Percentiles rank a stretch among this genome's conserved stretches.
These are phyloP conservation scores for Aspergillus calidoustus DNA, from an alignment of 2,329 filamentous ascomycete genomes.

Conservation along the genomic window DNA sequence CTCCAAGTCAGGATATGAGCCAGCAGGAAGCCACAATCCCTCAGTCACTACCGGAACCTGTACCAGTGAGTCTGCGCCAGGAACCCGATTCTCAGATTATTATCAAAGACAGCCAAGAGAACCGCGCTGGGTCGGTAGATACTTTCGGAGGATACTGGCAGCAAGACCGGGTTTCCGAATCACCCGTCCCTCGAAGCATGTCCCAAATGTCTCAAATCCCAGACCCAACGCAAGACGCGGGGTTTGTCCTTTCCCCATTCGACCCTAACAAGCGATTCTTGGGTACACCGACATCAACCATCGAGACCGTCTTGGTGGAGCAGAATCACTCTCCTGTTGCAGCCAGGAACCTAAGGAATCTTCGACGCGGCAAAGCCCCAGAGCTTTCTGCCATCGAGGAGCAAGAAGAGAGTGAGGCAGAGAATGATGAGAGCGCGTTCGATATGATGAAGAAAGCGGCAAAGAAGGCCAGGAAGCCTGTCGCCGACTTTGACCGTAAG, in stretches of 20 bases:
- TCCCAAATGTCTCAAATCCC: conserved; percentile 73
- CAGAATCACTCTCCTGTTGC: conserved; percentile 66
- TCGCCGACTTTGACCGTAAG: conserved; percentile 74
- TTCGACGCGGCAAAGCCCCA: conserved; percentile 53
- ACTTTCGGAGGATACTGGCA: conserved; percentile 49
- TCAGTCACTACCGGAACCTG: conserved; percentile 54
- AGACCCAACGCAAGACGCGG: conserved; percentile 79
- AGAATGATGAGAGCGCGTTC: conserved; percentile 63
- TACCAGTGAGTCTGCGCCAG: conserved; percentile 62
- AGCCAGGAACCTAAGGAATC: conserved; percentile 61
- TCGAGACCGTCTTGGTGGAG: conserved; percentile 68
- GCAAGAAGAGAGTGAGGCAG: conserved; percentile 40
- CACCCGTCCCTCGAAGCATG: conserved; percentile 40
- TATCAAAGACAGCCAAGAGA: conserved; percentile 61
- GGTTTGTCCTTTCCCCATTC: conserved; percentile 75
- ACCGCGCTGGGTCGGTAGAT: conserved; percentile 45
- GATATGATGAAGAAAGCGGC: conserved; percentile 71
- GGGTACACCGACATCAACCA: conserved; percentile 68
- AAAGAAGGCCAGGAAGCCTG: conserved; percentile 57
- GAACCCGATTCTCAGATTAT: conserved; percentile 67
- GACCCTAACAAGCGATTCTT: conserved; percentile 68
- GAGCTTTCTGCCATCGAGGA: conserved; percentile 54
- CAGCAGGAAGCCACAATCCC: conserved; percentile 56
- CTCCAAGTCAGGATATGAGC: conserved; percentile 56
- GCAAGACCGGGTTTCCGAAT: conserved; percentile 42